phyloP scores from a whole-genome alignment of 352 stramenopile genomes.

The Globisporangium apiculatum region DNA sequence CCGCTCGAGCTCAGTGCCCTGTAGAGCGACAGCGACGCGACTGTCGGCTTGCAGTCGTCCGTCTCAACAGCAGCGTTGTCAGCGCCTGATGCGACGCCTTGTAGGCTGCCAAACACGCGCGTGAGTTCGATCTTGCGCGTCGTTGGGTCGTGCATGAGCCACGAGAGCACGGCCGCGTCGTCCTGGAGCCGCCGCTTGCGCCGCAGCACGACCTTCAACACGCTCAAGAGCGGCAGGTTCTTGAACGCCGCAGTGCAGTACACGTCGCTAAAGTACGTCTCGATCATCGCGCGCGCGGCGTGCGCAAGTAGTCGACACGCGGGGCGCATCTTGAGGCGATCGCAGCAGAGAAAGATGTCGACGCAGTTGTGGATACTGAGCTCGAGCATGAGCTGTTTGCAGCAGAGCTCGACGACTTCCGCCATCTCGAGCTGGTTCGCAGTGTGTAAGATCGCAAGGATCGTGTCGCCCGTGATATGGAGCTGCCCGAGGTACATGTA shows the following conservation, averaged over 20 bases:
- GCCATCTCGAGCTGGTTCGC: slow-evolving; percentile 66
- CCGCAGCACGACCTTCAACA: slow-evolving; percentile 39
- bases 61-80: not conserved
- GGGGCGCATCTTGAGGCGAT: slow-evolving; percentile 39
- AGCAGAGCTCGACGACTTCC: slow-evolving; percentile 66
- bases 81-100: not conserved
- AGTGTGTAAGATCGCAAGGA: slow-evolving; percentile 52
- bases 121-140: slow-evolving; percentile 25
- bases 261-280: slow-evolving; percentile 55
- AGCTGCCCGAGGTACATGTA: slow-evolving; percentile 74
- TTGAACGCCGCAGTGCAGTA: slow-evolving; percentile 49
- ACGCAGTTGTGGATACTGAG: slow-evolving; percentile 60
- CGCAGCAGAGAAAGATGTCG: slow-evolving; percentile 66
- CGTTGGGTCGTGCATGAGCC: slow-evolving; percentile 43
- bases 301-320: slow-evolving; percentile 44
- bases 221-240: slow-evolving; percentile 31
- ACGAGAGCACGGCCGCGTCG: slow-evolving; percentile 32
- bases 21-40: slow-evolving; percentile 11
- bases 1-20: slow-evolving; percentile 16
- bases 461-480: slow-evolving; percentile 40
- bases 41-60: slow-evolving; percentile 3
- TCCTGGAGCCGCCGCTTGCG: slow-evolving; percentile 21
- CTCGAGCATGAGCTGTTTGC: slow-evolving; percentile 64
- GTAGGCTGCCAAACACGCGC: slow-evolving; percentile 9
- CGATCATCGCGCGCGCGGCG: slow-evolving; percentile 54